Conservation (phyloP, 2,329 filamentous ascomycete genomes). For the Lanzia echinophila region DNA sequence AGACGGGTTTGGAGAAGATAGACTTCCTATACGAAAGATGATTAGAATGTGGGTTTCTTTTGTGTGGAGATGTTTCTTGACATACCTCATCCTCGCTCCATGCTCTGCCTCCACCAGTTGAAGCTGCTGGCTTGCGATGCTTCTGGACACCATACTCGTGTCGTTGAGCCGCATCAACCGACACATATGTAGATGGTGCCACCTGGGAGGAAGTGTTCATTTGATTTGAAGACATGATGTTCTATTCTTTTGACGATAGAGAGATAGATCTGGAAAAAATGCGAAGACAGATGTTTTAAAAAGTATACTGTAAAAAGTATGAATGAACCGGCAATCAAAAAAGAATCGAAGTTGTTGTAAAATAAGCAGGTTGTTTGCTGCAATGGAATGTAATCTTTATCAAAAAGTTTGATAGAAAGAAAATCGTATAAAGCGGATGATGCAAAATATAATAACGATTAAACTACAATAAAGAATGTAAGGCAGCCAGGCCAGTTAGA, state of each 20-base stretch:
- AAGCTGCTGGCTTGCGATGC: conserved; percentile 59
- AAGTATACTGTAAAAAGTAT: conserved; percentile 19
- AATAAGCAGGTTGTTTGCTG: conserved; percentile 38
- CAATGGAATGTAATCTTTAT: conserved; percentile 38
- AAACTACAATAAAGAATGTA: conserved; percentile 42
- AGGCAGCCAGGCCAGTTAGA: conserved; percentile 48
- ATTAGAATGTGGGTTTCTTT: neutral
- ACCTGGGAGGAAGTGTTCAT: conserved; percentile 30
- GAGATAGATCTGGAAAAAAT: conserved; percentile 10
- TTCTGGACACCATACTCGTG: conserved; percentile 57
- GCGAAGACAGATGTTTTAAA: conserved; percentile 7
- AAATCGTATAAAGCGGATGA: conserved; percentile 23
- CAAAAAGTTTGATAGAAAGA: conserved; percentile 15
- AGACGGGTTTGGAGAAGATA: conserved; percentile 78
- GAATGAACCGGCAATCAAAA: conserved; percentile 28
- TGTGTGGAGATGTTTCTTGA: neutral
- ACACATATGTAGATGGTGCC: conserved; percentile 25
- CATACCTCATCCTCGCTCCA: conserved; percentile 81
- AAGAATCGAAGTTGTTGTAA: conserved; percentile 28
- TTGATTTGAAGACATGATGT: conserved; percentile 29
- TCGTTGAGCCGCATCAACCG: conserved; percentile 48
- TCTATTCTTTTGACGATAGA: conserved; percentile 22
- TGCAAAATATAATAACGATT: conserved; percentile 28
- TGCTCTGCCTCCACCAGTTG: conserved; percentile 68
- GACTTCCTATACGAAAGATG: conserved; percentile 51